These are phyloP conservation scores for Xylariaceae sp. DNA, from an alignment of 2,329 filamentous ascomycete genomes.

Conservation along the genomic window DNA sequence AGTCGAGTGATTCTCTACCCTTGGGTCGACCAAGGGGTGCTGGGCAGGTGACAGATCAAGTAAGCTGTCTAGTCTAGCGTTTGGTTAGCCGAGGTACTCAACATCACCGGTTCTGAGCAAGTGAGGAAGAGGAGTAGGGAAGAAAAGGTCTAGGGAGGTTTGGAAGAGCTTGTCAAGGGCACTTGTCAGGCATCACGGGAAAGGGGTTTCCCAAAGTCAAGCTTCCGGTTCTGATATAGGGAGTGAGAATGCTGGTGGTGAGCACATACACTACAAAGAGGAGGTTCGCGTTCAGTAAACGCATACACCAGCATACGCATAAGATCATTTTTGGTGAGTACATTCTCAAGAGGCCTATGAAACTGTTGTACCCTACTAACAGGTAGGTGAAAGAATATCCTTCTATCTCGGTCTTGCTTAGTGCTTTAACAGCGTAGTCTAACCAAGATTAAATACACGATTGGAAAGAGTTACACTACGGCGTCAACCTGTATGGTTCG, in stretches of 20 bases:
- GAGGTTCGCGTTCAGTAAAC: conserved; percentile 1
- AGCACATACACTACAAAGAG: conserved; percentile 16
- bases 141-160: not conserved
- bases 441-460: not conserved
- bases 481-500: not conserved
- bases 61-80: conserved; percentile 19
- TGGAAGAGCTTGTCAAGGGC: not conserved
- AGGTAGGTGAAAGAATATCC: not conserved
- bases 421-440: not conserved
- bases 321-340: conserved; percentile 13
- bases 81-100: conserved; percentile 20
- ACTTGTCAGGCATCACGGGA: not conserved
- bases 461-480: not conserved
- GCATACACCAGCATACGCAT: conserved; percentile 2
- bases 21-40: conserved; percentile 29
- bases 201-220: not conserved
- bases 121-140: not conserved
- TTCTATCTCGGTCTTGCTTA: not conserved
- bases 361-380: not conserved
- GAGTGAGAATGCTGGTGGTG: conserved; percentile 11
- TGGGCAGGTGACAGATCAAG: conserved; percentile 23
- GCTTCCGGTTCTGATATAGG: not conserved
- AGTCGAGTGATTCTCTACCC: conserved; percentile 35
- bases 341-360: no score
- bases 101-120: not conserved